Evolutionary conservation across 768 basidiomycete genomes (phyloP), one percentile per base, ranked within the genome.

Genomic region (Suillus tomentosus): DNA sequence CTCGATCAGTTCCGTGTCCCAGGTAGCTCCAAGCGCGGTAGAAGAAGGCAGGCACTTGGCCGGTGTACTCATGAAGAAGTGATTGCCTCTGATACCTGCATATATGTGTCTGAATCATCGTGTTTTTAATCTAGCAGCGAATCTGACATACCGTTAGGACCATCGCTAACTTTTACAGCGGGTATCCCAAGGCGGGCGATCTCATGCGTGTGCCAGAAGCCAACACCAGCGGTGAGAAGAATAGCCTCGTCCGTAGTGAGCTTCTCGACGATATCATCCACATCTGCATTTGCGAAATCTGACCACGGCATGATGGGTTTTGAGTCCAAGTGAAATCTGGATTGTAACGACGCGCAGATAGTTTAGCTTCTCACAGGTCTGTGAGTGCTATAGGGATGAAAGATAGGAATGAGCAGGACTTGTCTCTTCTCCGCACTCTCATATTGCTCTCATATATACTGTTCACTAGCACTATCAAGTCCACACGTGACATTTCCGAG

Each of bases 41-140:
- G 89, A 82, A 22, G 85, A 87, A 1, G 91, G 90, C 31, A 92
- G 80, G 70, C 87, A 89, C 75, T 92, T 92, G 11, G 91, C 89
- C 11, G 90, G 91, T 0, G 90, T 90, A 40, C 88, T 81, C 87
- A 90, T 90, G 70, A 92, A 89, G 79, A 91, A 92, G 70, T 88
- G 87, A 70, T 88, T 86, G 17, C 91, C 91, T 66, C 91, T 73
- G 59, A 84, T 77, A n/a, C 81, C 81, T 82, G 64, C 11, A 58
- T 34, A 43, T 17, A 36, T 31, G 48, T n/a, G 37, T n/a, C 19
- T 27, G 27, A 51, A 43, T 24, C 57, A 39, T 31, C 27, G 17
- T 14, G 22, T 53, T 14, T 13, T 10, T 2, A 66, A 8, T 11
- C 39, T 24, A 61, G 45, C 27, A 15, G 36, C n/a, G 8, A 39